Evolutionary conservation across 129 eudicot species (phyloP).

Genomic region (Flaveria brownii): DNA sequence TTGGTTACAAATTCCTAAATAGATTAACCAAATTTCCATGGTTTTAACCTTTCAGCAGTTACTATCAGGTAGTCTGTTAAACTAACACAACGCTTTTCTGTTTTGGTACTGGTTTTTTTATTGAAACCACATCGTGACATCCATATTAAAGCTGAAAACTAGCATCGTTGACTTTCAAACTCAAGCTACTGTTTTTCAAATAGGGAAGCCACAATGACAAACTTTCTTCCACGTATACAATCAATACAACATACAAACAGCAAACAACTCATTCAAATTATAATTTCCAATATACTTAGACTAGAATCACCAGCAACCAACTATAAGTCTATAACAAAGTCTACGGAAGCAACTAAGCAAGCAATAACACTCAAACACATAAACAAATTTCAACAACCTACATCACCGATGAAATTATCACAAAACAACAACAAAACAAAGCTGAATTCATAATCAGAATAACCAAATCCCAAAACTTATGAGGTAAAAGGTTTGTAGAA

Average conservation of each 20-base stretch:
- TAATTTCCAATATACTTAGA: neutral
- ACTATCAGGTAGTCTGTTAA: neutral
- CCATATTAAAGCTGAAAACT: slow-evolving; percentile 18
- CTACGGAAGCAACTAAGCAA: too few species aligned
- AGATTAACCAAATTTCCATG: neutral
- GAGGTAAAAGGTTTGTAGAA: neutral
- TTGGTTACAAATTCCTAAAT: neutral
- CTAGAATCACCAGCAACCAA: slow-evolving; percentile 1
- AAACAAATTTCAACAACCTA: too few species aligned
- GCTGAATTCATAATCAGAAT: neutral
- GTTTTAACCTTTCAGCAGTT: neutral
- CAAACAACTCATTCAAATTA: neutral
- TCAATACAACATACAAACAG: slow-evolving; percentile 1
- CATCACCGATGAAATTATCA: slow-evolving; percentile 4
- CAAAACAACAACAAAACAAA: neutral
- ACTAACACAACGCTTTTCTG: neutral
- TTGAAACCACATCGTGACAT: slow-evolving; percentile 4
- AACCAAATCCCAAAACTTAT: neutral
- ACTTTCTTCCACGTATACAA: slow-evolving; percentile 6
- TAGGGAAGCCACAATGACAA: neutral
- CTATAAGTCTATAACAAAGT: too few species aligned
- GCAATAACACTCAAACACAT: too few species aligned
- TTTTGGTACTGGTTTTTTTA: neutral
- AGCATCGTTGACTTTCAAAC: slow-evolving; percentile 21
- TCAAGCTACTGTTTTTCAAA: neutral